Evolutionary conservation across 1,139 yeast genomes (phyloP).

Genomic region (Nakaseomyces bracarensis): DNA sequence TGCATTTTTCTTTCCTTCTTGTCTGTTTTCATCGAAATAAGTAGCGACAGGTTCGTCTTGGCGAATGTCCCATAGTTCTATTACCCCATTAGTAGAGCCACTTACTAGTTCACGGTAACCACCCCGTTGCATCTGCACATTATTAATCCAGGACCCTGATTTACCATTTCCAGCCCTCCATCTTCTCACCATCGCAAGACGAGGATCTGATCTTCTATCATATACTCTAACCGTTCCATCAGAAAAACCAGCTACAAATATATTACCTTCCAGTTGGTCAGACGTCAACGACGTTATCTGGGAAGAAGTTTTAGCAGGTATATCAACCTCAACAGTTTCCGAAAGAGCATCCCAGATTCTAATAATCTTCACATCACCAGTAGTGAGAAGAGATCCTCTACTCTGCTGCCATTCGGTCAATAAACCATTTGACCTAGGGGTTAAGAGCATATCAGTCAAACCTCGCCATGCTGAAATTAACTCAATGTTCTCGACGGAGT

Average conservation of each 20-base stretch:
- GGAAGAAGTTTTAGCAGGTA: slow-evolving; percentile 88
- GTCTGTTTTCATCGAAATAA: slow-evolving; percentile 47
- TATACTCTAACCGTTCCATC: slow-evolving; percentile 89
- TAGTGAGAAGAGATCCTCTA: slow-evolving; percentile 80
- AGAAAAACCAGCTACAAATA: slow-evolving; percentile 84
- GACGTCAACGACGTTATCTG: slow-evolving; percentile 84
- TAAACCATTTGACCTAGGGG: slow-evolving; percentile 77
- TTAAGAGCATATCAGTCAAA: slow-evolving; percentile 68
- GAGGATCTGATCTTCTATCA: slow-evolving; percentile 76
- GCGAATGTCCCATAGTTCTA: slow-evolving; percentile 88
- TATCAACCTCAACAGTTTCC: slow-evolving; percentile 75
- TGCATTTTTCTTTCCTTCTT: slow-evolving; percentile 15
- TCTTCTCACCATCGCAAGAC: slow-evolving; percentile 77
- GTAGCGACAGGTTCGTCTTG: slow-evolving; percentile 59
- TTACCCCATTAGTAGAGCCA: slow-evolving; percentile 74
- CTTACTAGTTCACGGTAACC: slow-evolving; percentile 85
- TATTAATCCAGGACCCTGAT: slow-evolving; percentile 53
- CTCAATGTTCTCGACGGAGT: slow-evolving; percentile 46
- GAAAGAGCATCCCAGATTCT: slow-evolving; percentile 96
- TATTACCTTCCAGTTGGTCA: slow-evolving; percentile 93
- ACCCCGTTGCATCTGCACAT: slow-evolving; percentile 93
- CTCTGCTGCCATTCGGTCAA: slow-evolving; percentile 96
- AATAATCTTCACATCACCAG: slow-evolving; percentile 91
- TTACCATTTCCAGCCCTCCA: slow-evolving; percentile 48
- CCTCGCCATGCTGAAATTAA: slow-evolving; percentile 91